A percentile compares a stretch with the other conserved stretches of the same genome.
phyloP scores from a whole-genome alignment of 345 rosid species.

The Bruguiera gymnorhiza region DNA sequence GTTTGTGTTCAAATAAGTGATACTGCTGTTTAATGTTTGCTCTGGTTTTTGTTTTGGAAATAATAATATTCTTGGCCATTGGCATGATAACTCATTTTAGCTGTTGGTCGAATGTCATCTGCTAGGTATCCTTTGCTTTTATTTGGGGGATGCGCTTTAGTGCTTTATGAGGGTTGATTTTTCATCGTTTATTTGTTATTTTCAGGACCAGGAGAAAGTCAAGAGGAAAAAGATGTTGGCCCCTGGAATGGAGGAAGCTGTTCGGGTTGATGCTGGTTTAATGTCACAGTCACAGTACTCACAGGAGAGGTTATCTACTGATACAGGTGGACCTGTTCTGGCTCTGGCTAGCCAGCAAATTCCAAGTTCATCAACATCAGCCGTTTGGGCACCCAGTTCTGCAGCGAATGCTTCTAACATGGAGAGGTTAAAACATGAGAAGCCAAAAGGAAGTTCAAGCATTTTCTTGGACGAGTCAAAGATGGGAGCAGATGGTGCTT shows the following conservation, averaged over 20 bases:
- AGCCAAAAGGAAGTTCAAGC: constrained; percentile 45
- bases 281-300: constrained; percentile 37
- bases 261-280: constrained; percentile 39
- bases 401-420: constrained; percentile 27
- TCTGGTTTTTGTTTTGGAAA: no score
- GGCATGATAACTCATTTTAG: background rate
- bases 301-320: constrained; percentile 37
- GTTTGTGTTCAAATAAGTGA: background rate
- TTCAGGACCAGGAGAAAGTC: constrained; percentile 55
- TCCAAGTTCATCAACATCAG: constrained; percentile 32
- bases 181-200: constrained; percentile 1
- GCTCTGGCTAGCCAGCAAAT: constrained; percentile 36
- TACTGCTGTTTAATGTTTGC: background rate
- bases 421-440: constrained; percentile 56
- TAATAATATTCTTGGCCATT: background rate
- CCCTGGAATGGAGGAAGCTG: constrained; percentile 40
- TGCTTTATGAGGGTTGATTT: constrained; percentile 5
- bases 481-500: constrained; percentile 30
- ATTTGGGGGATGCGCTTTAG: background rate
- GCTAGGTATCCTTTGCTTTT: constrained; percentile 6
- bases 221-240: constrained; percentile 58
- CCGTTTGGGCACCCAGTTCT: constrained; percentile 39
- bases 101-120: background rate
- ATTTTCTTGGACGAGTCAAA: constrained; percentile 43
- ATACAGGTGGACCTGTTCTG: constrained; percentile 33